These are phyloP conservation scores for Cetradonia linearis DNA, from an alignment of 495 filamentous ascomycete species.

Conservation along the genomic window DNA sequence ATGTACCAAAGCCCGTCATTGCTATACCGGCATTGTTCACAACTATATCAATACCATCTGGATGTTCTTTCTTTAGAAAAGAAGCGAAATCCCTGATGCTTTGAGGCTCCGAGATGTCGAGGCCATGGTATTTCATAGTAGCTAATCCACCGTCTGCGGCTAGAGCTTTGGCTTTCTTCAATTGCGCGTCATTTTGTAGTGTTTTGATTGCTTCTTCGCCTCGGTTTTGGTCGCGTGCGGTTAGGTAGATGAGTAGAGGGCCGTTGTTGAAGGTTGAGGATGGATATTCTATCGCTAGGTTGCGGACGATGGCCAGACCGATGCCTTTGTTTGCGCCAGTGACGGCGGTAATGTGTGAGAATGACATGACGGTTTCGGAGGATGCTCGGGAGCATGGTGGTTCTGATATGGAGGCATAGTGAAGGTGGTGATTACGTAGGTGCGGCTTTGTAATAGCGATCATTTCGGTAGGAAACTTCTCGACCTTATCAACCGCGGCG, in stretches of 20 bases:
- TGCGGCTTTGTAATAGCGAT: no score
- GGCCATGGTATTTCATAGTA: slow-evolving; percentile 33
- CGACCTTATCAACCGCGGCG: no score
- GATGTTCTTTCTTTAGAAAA: slow-evolving; percentile 36
- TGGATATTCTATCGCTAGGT: slow-evolving; percentile 38
- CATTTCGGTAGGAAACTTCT: no score
- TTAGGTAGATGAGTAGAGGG: slow-evolving; percentile 42
- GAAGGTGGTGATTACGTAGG: background rate
- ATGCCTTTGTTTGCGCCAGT: slow-evolving; percentile 25
- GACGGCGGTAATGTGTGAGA: slow-evolving; percentile 19
- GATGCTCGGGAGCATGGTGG: background rate
- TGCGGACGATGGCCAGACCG: slow-evolving; percentile 24
- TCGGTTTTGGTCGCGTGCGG: slow-evolving; percentile 35
- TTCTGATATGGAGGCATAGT: background rate
- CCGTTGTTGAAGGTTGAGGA: slow-evolving; percentile 35
- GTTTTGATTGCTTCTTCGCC: slow-evolving; percentile 35
- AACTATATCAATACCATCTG: slow-evolving; percentile 39
- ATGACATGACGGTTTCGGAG: slow-evolving; percentile 3
- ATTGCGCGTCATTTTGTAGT: slow-evolving; percentile 31
- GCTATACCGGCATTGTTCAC: slow-evolving; percentile 42
- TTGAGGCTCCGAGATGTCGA: slow-evolving; percentile 35
- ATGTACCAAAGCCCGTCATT: slow-evolving; percentile 29
- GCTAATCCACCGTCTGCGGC: slow-evolving; percentile 33
- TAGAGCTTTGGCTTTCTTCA: slow-evolving; percentile 36
- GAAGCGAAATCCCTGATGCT: slow-evolving; percentile 34